Evolutionary conservation across 179 eudicot genomes (phyloP).

Genomic region (Amaranthus tricolor): DNA sequence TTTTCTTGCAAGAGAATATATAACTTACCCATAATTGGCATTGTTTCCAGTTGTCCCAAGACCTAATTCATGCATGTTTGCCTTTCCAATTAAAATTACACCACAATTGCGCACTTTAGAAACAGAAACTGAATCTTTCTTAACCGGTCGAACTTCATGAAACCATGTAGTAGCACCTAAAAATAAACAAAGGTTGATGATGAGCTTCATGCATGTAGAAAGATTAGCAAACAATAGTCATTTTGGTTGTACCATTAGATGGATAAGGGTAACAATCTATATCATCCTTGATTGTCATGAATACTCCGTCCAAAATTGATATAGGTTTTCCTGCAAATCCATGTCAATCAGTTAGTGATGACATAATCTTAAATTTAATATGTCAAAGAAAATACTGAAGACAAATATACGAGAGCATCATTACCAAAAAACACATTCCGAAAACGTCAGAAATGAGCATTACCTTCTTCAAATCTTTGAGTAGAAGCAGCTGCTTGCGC

Average conservation of each 20-base stretch:
- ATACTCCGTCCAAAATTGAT: conserved; percentile 85
- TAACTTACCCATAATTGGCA: conserved; percentile 78
- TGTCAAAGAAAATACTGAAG: conserved; percentile 8
- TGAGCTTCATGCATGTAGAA: conserved; percentile 8
- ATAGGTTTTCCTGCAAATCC: conserved; percentile 65
- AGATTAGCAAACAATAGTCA: background rate
- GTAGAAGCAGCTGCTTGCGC: conserved; percentile 96
- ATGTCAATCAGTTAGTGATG: conserved; percentile 17
- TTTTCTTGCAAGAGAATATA: background rate
- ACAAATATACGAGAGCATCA: background rate
- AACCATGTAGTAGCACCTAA: conserved; percentile 89
- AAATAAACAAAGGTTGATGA: conserved; percentile 8
- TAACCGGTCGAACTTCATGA: conserved; percentile 72
- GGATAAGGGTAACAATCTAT: conserved; percentile 90
- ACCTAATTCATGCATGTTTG: conserved; percentile 98
- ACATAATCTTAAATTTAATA: background rate
- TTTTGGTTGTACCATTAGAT: conserved; percentile 51
- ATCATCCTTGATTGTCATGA: conserved; percentile 93
- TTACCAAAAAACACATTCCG: no score
- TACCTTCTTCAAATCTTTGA: conserved; percentile 89
- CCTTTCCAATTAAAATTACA: conserved; percentile 87
- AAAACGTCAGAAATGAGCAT: background rate
- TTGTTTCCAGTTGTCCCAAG: conserved; percentile 91
- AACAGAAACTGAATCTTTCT: conserved; percentile 74
- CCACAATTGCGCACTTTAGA: conserved; percentile 91